phyloP scores from a whole-genome alignment of 495 filamentous ascomycete genomes.

The Parathielavia appendiculata region DNA sequence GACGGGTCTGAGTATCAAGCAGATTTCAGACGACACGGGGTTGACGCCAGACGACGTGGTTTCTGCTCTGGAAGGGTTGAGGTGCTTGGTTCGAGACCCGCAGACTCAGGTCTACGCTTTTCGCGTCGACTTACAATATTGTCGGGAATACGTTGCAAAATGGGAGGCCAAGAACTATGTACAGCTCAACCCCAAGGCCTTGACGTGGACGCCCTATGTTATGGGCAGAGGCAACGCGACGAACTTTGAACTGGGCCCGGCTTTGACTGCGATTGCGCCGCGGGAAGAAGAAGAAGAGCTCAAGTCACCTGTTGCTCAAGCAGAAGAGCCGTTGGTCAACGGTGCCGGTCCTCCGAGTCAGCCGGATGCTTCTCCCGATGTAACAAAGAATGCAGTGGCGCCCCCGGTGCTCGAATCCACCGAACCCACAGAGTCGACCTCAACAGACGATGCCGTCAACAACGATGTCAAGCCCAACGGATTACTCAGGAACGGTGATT shows the following conservation, averaged over 20 bases:
- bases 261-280: conserved; percentile 82
- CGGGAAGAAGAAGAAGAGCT: conserved; percentile 64
- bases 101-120: conserved; percentile 83
- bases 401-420: conserved; percentile 40
- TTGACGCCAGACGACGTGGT: conserved; percentile 96
- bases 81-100: conserved; percentile 84
- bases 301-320: conserved; percentile 33
- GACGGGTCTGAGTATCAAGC: conserved; percentile 63
- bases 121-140: conserved; percentile 75
- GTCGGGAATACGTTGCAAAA: conserved; percentile 73
- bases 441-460: not conserved
- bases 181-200: conserved; percentile 69
- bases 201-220: conserved; percentile 96
- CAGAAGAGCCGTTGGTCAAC: conserved; percentile 31
- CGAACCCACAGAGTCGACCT: conserved; percentile 34
- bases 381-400: conserved; percentile 21
- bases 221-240: conserved; percentile 85
- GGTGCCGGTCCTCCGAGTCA: conserved; percentile 28
- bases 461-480: conserved; percentile 24
- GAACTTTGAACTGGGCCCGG: conserved; percentile 74
- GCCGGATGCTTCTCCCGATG: conserved; percentile 18
- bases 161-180: conserved; percentile 86
- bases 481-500: conserved; percentile 19
- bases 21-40: conserved; percentile 85
- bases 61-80: conserved; percentile 81